Base-by-base conservation (phyloP, 2,329 filamentous ascomycete genomes). In the Neophaeococcomyces mojaviensis region DNA sequence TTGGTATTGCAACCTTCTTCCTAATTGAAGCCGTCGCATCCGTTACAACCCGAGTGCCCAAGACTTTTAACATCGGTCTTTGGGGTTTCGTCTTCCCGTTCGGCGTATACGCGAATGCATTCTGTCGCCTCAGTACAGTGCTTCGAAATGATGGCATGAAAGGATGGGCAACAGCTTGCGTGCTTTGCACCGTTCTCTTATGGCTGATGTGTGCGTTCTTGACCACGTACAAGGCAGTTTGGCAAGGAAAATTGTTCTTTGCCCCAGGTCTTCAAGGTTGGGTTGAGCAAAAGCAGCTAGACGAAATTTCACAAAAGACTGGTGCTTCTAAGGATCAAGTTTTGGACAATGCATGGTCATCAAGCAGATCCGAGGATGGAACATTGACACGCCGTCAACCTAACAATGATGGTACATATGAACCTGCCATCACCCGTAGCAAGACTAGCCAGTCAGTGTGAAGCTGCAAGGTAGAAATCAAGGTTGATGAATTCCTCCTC, bases 61-160 rank as follows among this genome's bases (percentile, higher is more conserved):
- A 52, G 32, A 32, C 39, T 24, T 57, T 57, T 48, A 57, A 57
- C 38, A 48, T 58, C 12, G 53, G 54, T 19, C 4, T 56, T 18
- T 59, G 57, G 55, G 49, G 49, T 24, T 50, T 56, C 22, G 53
- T 56, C 15, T 59, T 59, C 41, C 57, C 57, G 9, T 47, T 47
- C 33, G 57, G 50, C 20, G 48, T 50, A 1, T 59, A 59, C 41
- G 45, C 52, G 13, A 57, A 56, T 39, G 51, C 54, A 8, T 54
- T 46, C 42, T 43, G 44, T 30, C 42, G 33, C 18, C 24, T 59
- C 19, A 50, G 51, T 18, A 52, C 40, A 22, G 47, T 57, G 28
- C 45, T 59, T n/a, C 54, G 51, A 22, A 58, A 56, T 32, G 42
- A 51, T 8, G 56, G 54, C 13, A 50, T 58, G 48, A 47, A 51